Conservation (phyloP, 2,329 filamentous ascomycete species). For the Emergomyces africanus region DNA sequence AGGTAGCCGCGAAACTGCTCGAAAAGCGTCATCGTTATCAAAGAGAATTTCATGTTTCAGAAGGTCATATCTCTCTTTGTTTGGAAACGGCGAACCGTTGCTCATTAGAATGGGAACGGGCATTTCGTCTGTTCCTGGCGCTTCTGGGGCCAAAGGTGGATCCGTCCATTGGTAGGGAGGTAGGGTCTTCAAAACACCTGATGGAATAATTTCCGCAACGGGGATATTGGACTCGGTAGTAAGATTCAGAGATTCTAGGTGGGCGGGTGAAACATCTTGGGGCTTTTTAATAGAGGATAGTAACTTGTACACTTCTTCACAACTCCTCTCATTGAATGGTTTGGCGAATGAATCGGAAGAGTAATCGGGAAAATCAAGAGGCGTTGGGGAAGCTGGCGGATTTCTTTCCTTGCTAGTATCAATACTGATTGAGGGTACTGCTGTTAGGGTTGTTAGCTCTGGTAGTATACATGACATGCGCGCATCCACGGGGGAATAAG, state of each 20-base stretch:
- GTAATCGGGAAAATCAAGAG: constrained; percentile 40
- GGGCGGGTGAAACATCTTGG: constrained; percentile 27
- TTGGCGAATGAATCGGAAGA: constrained; percentile 23
- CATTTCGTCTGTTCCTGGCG: constrained; percentile 16
- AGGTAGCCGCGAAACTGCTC: constrained; percentile 39
- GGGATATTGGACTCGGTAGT: constrained; percentile 25
- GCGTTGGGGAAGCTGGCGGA: constrained; percentile 37
- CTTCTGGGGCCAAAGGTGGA: constrained; percentile 14
- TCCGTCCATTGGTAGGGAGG: constrained; percentile 28
- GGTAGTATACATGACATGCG: not conserved
- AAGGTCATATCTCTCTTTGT: constrained; percentile 36
- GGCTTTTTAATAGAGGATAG: constrained; percentile 33
- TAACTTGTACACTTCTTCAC: constrained; percentile 28
- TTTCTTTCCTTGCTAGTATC: constrained; percentile 31
- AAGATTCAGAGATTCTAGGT: constrained; percentile 31
- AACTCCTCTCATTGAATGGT: constrained; percentile 23
- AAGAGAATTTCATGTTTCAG: constrained; percentile 39
- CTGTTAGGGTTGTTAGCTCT: constrained; percentile 6
- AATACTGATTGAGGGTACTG: constrained; percentile 19
- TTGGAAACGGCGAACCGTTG: constrained; percentile 38
- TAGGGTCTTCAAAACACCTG: constrained; percentile 20
- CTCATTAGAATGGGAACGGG: constrained; percentile 24
- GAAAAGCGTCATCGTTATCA: constrained; percentile 45
- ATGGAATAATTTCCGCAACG: constrained; percentile 24
- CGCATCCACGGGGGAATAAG: not conserved